phyloP scores from a whole-genome alignment of 257 asterid genomes.

The Pogostemon cablin region DNA sequence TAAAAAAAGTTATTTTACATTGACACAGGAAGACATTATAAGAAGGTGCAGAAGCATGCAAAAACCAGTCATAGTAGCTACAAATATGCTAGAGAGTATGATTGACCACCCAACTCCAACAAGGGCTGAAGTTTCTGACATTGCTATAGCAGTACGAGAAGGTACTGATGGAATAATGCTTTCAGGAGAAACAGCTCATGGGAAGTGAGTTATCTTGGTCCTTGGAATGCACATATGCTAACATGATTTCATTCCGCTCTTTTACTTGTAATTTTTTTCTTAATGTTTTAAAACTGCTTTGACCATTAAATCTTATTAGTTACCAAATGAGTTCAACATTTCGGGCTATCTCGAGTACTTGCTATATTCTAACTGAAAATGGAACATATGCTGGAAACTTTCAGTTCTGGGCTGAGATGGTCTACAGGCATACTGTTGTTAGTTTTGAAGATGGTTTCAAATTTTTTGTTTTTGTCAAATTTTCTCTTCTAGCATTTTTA shows the following conservation, averaged over 20 bases:
- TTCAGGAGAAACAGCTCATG: conserved; percentile 99
- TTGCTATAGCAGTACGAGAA: conserved; percentile 95
- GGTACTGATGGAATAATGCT: conserved; percentile 98
- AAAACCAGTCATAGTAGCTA: conserved; percentile 96
- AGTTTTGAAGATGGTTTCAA: conserved; percentile 12
- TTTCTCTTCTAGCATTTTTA: conserved; percentile 10
- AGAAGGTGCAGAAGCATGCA: conserved; percentile 86
- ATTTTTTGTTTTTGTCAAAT: background rate
- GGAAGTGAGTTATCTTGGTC: conserved; percentile 69
- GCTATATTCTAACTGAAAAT: conserved; percentile 15
- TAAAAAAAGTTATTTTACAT: conserved; percentile 17
- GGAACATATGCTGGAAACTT: conserved; percentile 11
- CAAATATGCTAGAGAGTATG: conserved; percentile 99
- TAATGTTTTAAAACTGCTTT: background rate
- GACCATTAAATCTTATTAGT: conserved; percentile 9
- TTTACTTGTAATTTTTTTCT: background rate
- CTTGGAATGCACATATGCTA: background rate
- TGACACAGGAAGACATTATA: conserved; percentile 80
- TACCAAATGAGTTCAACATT: background rate
- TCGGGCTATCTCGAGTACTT: background rate
- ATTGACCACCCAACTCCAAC: conserved; percentile 97
- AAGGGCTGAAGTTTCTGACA: conserved; percentile 98
- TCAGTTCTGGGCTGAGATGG: conserved; percentile 16
- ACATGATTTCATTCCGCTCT: conserved; percentile 16
- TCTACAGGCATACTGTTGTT: background rate